Conservation (phyloP, 148 eudicot species). For the Vaccinium macrocarpon region DNA sequence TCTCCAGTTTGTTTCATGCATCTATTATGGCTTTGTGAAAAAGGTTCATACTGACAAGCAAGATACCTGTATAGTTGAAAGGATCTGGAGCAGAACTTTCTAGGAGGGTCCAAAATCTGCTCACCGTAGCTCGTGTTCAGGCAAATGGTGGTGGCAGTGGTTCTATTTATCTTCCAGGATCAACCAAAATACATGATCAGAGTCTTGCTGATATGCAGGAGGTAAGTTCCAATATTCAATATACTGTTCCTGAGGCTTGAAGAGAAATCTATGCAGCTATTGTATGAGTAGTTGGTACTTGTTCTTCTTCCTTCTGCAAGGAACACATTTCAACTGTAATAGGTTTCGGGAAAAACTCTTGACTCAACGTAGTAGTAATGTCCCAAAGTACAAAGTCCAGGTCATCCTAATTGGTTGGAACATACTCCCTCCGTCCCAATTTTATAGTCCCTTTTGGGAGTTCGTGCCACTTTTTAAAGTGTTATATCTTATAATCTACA, state of each 20-base stretch:
- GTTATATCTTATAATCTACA: no score
- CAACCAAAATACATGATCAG: constrained; percentile 84
- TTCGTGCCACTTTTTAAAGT: no score
- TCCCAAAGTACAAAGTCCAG: background rate
- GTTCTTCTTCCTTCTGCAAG: background rate
- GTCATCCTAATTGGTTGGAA: background rate
- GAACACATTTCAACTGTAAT: background rate
- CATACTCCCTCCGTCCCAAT: no score
- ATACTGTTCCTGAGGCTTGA: background rate
- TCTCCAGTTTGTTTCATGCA: background rate
- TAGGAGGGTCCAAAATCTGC: constrained; percentile 94
- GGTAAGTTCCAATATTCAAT: constrained; percentile 40
- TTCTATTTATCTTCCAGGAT: constrained; percentile 73
- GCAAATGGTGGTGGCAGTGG: constrained; percentile 58
- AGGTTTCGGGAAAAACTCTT: background rate
- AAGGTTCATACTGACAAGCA: constrained; percentile 27
- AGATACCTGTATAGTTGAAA: constrained; percentile 58
- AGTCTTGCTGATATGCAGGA: constrained; percentile 93
- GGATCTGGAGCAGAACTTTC: constrained; percentile 98
- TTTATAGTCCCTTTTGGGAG: no score
- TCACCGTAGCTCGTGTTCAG: constrained; percentile 75
- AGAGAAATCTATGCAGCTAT: background rate
- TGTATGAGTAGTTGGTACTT: background rate
- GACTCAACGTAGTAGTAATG: no score
- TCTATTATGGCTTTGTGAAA: constrained; percentile 7